These are phyloP conservation scores for Hordeum marinum DNA, from an alignment of 176 grass and related monocot genomes.

Conservation along the genomic window DNA sequence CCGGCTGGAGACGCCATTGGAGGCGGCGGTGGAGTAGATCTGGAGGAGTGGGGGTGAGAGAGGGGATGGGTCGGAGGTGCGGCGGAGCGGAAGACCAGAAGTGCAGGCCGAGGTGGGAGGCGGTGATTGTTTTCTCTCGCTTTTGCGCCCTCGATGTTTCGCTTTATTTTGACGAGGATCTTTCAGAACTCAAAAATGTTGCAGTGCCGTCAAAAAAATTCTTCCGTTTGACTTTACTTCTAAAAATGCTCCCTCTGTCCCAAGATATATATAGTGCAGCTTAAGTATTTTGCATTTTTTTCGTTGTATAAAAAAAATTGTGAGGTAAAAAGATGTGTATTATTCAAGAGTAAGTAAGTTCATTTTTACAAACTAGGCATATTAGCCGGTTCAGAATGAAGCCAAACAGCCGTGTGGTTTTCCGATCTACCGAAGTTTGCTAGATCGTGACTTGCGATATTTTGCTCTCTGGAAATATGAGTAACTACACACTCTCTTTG, in stretches of 20 bases:
- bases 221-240: not conserved
- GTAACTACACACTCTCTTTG: too few species aligned
- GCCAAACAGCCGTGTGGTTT: too few species aligned
- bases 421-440: too few species aligned
- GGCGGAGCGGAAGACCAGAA: not conserved
- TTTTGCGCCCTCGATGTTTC: not conserved
- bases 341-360: too few species aligned
- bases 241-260: not conserved
- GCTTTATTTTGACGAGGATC: not conserved
- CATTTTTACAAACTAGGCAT: too few species aligned
- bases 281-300: too few species aligned
- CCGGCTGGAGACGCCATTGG: slow-evolving; percentile 76
- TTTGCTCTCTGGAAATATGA: too few species aligned
- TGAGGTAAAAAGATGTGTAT: too few species aligned
- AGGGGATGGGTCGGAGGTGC: slow-evolving; percentile 13
- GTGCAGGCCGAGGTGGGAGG: slow-evolving; percentile 3
- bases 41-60: slow-evolving; percentile 14
- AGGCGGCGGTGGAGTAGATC: slow-evolving; percentile 43
- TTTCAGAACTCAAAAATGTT: not conserved
- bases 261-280: too few species aligned
- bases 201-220: not conserved
- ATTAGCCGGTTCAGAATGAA: too few species aligned
- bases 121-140: not conserved
- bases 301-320: too few species aligned
- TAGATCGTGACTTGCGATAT: too few species aligned